These are phyloP conservation scores for Pseudogymnoascus pannorum DNA, from an alignment of 2,329 filamentous ascomycete genomes.

Conservation along the genomic window DNA sequence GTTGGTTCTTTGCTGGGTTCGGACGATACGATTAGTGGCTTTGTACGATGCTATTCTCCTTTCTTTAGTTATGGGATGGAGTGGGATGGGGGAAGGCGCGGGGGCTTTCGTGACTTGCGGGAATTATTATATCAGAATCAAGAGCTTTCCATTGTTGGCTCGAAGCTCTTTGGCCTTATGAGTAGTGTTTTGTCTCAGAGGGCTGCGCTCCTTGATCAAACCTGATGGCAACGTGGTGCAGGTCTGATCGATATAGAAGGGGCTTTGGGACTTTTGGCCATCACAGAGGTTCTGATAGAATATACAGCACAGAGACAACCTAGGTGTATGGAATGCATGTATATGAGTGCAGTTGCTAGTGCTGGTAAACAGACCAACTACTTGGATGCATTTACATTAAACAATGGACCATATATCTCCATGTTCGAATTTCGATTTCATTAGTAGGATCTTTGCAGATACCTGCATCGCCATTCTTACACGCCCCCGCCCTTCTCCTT, in stretches of 20 bases:
- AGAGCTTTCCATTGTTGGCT: neutral
- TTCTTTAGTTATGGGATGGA: neutral
- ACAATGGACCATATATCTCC: neutral
- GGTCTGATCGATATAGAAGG: neutral
- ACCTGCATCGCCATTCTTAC: slow-evolving; percentile 14
- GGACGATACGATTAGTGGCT: neutral
- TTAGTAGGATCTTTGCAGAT: slow-evolving; percentile 1
- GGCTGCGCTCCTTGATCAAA: too few relatives aligned
- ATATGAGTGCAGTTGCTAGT: neutral
- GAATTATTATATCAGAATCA: slow-evolving; percentile 7
- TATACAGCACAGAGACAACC: neutral
- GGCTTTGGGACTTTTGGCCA: neutral
- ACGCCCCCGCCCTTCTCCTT: neutral
- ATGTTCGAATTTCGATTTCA: neutral
- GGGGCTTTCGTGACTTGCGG: neutral
- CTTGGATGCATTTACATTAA: neutral
- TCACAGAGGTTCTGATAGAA: neutral
- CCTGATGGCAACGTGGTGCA: neutral
- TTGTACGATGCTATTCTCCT: slow-evolving; percentile 1
- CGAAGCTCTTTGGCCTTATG: neutral
- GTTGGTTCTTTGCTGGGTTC: neutral
- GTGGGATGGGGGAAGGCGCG: neutral
- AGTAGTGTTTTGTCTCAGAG: neutral
- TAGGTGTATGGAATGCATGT: neutral
- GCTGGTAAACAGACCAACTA: neutral